Base-by-base conservation (phyloP, 768 basidiomycete species). In the Coprinopsis strossmayeri region DNA sequence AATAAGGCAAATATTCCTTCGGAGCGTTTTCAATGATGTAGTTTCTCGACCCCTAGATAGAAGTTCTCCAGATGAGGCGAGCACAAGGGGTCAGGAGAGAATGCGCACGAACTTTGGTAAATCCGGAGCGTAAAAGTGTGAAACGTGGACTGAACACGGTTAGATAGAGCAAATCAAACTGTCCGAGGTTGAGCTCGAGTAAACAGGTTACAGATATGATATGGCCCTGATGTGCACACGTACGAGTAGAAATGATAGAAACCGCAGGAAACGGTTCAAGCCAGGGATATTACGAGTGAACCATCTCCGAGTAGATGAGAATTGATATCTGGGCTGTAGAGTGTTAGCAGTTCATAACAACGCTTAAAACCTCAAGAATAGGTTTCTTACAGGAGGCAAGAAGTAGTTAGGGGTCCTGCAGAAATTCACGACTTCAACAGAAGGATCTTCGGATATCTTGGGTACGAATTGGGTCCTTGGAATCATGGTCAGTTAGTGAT, bases 391-490 rank as follows among this genome's bases (percentile, higher is more conserved):
- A 23, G 69, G 66, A 20, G 72, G 73, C 1, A 73, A 21, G 32
- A 71, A 61, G 76, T 77, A 79, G 49, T 69, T 70, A 3, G 68
- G 71, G 5, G 72, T 76, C 21, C 78, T 68, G 53, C 69, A 71
- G 51, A 80, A 78, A 47, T 81, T 72, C 5, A 68, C 67, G 2
- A 80, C 65, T 37, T 68, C 55, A 2, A 69, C 65, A 11, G 56
- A 63, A 25, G 67, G 64, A 40, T 69, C 69, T 45, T 69, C 57
- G 9, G 74, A 61, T 34, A 78, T 72, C 20, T 62, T 57, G 1
- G 76, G 72, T 10, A 78, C 54, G 45, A 78, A 69, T 56, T 84
- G 80, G 2, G 74, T 69, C 21, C 27, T 25, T 21, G 35, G 49
- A 15, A n/a, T n/a, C n/a, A n/a, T n/a, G n/a, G n/a, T n/a, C n/a